Base-by-base conservation (phyloP, 805 yeast genomes). In the Saccharomycopsis fodiens region DNA sequence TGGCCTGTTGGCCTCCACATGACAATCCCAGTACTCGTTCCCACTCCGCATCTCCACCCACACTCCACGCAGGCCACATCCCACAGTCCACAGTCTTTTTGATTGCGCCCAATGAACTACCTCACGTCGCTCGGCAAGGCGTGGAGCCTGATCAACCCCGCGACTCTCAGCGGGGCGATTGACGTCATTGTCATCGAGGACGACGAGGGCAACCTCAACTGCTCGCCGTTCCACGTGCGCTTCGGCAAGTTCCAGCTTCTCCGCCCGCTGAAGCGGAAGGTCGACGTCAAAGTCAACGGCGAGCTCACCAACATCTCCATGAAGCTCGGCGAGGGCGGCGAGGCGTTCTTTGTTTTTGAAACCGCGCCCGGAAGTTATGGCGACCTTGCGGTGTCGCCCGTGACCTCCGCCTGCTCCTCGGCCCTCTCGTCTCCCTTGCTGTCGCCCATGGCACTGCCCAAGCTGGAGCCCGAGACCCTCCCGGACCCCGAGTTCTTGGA, bases 261-360 rank as follows among this genome's bases (percentile, higher is more conserved):
- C 49, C 78, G 95, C 58, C 98, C 98, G 12, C 85, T 95, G 16
- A 96, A 93, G 62, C 93, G 91, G 69, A 89, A 86, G 60, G 95
- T 91, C 44, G 94, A 84, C 46, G 81, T 93, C 53, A 74, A 78
- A 35, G 94, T 93, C 34, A 93, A 93, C 64, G 97, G 83, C 31
- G 73, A 73, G 49, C 71, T 78, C 39, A 83, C 94, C 0, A 81
- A 85, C 54, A 67, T 91, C 40, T 96, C 96, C 6, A 93, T 93
- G 97, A 93, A 93, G 62, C 68, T 93, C 38, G 95, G 96, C 13
- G 98, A 93, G 50, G 96, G 94, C 5, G 98, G 98, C 12, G 98
- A 93, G 63, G 98, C 97, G 0, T 88, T 88, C 60, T 93, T 93
- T 59, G 97, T 93, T 35, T 91, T 93, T 65, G 96, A 88, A 57